Base-by-base conservation (phyloP, 345 rosid species). In the Tarenaya hassleriana region DNA sequence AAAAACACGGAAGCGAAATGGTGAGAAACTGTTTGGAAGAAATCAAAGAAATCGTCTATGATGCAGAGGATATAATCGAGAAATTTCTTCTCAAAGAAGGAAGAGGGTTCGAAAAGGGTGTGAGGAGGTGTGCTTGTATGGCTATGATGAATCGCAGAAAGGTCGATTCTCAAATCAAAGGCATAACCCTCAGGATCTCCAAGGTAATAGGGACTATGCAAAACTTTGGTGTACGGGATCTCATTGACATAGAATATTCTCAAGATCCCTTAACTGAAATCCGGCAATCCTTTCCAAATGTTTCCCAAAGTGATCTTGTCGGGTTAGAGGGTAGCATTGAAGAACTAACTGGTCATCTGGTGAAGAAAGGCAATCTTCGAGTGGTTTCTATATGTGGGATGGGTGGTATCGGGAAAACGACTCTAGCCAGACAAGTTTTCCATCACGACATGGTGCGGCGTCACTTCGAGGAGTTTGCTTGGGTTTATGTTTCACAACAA, bases 321-420 rank as follows among this genome's bases (percentile, higher is more conserved):
- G 84, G 80, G 4, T 62, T 64, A 31, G 77, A 71, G 32, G 11
- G 43, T 1, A 67, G 63, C 13, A 39, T 67, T 0, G 0, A 32
- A 2, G 14, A 0, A 3, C 5, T 77, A 38, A 69, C 73, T 39
- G 40, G 53, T 3, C 10, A 60, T 35, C 45, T 77, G 46, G 41
- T 54, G 8, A 45, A 0, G 8, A 52, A 29, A 5, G 51, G 16
- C 0, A 47, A 29, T 1, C 39, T 0, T 32, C 47, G 38, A 16
- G 64, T 68, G n/a, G 62, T 77, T 21, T 61, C 70, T 0, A 58
- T 80, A 11, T 56, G 53, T 1, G 83, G 86, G n/a, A n/a, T n/a
- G n/a, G n/a, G n/a, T n/a, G n/a, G n/a, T n/a, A n/a, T n/a, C n/a
- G n/a, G n/a, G n/a, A 11, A 77, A 75, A 80, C 83, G 0, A 40